Base-by-base conservation (phyloP, 2,329 filamentous ascomycete species). In the Pseudocercospora macadamiae region DNA sequence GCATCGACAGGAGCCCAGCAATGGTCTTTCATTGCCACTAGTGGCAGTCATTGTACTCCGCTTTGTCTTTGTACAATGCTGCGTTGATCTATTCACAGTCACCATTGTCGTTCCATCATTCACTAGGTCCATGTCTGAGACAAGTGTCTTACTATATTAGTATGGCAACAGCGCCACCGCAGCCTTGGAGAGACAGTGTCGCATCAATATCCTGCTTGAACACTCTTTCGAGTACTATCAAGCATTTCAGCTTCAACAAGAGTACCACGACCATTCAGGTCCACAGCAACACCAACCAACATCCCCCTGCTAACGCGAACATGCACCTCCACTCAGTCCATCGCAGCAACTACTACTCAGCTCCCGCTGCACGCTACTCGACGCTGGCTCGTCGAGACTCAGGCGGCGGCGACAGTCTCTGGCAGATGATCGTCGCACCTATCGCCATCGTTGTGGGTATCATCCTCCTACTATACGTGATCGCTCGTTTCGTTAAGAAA, bases 281-380 rank as follows among this genome's bases (percentile, higher is more conserved):
- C 1, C 44, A 9, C n/a, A 28, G 44, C 19, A 47, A 18, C 12
- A 19, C 44, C 23, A 25, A 25, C n/a, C n/a, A n/a, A n/a, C n/a
- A n/a, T n/a, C n/a, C n/a, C n/a, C n/a, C 26, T 30, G 47, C 47
- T 49, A 26, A 25, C 34, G 10, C 28, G 6, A 44, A 51, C 6
- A 62, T 62, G 60, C 60, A 54, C 51, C 55, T 56, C 21, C 39
- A 28, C 16, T 26, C 52, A 23, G 47, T 59, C 28, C 55, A 62
- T 39, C 52, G 47, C 36, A 59, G 55, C 39, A 48, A 21, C 12
- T 53, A 62, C 47, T 62, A 62, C 47, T 19, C 39, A 8, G 51
- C 16, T 36, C 28, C 39, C 3, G 30, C 19, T 16, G 21, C 39
- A 26, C 12, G 32, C 12, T n/a, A 34, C 10, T 52, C 55, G 30